Evolutionary conservation across 2,329 filamentous ascomycete species (phyloP), one percentile per base, ranked within the genome.

Genomic region (Cladobotryum protrusum): DNA sequence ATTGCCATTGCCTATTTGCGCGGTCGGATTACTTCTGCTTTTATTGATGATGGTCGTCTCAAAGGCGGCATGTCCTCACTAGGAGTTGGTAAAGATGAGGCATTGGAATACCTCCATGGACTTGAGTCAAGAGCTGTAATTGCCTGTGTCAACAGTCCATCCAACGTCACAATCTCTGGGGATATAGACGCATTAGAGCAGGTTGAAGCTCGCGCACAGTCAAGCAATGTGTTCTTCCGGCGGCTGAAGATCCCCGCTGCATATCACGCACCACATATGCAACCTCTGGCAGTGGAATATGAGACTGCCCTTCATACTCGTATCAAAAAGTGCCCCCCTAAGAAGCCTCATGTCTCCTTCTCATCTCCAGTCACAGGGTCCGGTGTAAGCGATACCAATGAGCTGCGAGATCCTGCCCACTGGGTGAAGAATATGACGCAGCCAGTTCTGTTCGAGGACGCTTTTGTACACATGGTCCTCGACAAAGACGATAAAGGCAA

Each of bases 161-260:
- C 50, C 1, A 61, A 56, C n/a, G 44, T 58, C 2, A 63, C 65
- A 0, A 33, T 67, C 1, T 66, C 64, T 1, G 67, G 67, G 2
- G 65, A 68, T 18, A 43, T 34, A 1, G 56, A 59, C 2, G 61
- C 59, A 0, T 56, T 68, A 9, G 43, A 56, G 1, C 47, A 62
- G 13, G 53, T 59, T 0, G 56, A 59, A 41, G 47, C 45, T 2
- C 19, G 40, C n/a, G 40, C 40, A 13, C 17, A 18, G 19, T 42
- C 40, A 14, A 18, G 5, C 7, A 18, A 24, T 8, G 2, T 42
- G 13, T 42, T 42, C 6, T 42, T 42, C 18, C 14, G 40, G 19
- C 40, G 40, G 19, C n/a, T 42, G 19, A 42, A 15, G 13, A 18
- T 42, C 19, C 40, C 40, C 2, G 40, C 40, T 14, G n/a, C 40